Evolutionary conservation across 257 asterid species (phyloP).

Genomic region (Solanum chmielewskii): DNA sequence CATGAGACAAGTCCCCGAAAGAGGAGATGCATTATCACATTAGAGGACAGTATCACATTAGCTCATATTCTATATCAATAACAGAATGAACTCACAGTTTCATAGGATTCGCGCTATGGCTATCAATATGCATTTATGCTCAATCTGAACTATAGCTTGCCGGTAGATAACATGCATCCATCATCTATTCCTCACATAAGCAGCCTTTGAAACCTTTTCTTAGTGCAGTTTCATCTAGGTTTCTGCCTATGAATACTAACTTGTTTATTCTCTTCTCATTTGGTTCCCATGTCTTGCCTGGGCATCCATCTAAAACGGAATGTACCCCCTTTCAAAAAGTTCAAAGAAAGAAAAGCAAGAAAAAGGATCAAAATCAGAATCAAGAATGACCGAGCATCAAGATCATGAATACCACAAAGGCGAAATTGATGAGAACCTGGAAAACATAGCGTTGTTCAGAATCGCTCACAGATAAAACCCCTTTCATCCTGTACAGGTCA

Average conservation of each 20-base stretch:
- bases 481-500: slow-evolving; percentile 88
- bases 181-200: slow-evolving; percentile 29
- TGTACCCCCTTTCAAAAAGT: slow-evolving; percentile 60
- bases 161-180: background rate
- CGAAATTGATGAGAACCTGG: slow-evolving; percentile 38
- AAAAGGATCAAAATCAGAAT: background rate
- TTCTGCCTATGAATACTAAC: slow-evolving; percentile 80
- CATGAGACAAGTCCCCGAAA: background rate
- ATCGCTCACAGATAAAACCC: slow-evolving; percentile 61
- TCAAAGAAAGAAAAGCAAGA: background rate
- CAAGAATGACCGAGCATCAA: background rate
- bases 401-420: background rate
- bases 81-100: background rate
- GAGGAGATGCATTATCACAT: background rate
- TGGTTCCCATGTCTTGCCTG: slow-evolving; percentile 79
- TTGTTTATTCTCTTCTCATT: slow-evolving; percentile 79
- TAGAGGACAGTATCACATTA: background rate
- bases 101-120: background rate
- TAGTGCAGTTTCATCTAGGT: slow-evolving; percentile 71
- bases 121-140: background rate
- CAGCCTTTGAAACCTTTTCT: slow-evolving; percentile 92
- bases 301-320: slow-evolving; percentile 71
- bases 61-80: background rate
- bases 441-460: slow-evolving; percentile 81
- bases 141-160: background rate